phyloP scores from a whole-genome alignment of 1,139 yeast genomes.

The Spencermartinsiella ligniputridi region DNA sequence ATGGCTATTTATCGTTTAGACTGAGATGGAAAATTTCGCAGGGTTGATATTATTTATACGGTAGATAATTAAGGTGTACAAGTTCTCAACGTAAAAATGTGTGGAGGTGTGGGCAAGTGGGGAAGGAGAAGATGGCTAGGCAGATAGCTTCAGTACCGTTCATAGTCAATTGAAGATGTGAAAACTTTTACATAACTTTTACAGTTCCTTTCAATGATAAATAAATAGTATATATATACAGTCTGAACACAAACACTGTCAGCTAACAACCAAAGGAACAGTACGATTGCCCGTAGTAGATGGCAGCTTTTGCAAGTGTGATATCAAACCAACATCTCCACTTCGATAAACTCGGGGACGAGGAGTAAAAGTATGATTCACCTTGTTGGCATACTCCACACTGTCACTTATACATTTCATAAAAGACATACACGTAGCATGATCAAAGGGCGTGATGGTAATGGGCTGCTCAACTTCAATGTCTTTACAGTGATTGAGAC shows the following conservation, averaged over 20 bases:
- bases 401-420: constrained; percentile 34
- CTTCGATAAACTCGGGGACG: constrained; percentile 15
- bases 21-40: no score
- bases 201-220: background rate
- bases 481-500: constrained; percentile 37
- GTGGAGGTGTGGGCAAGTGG: no score
- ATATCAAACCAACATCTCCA: constrained; percentile 13
- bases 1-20: no score
- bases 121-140: no score
- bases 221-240: background rate
- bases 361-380: constrained; percentile 31
- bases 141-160: no score
- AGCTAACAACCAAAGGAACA: constrained; percentile 1
- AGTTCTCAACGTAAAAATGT: no score
- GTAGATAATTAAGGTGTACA: no score
- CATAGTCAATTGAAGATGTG: no score
- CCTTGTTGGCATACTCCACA: constrained; percentile 34
- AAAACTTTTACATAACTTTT: no score
- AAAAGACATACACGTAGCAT: constrained; percentile 34
- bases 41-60: no score
- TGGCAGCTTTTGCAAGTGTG: constrained; percentile 9
- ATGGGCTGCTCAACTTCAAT: constrained; percentile 37
- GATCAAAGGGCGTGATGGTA: constrained; percentile 37
- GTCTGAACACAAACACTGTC: background rate
- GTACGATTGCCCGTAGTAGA: background rate